Percentiles rank a stretch among this genome's conserved stretches.
Conservation (phyloP, 495 filamentous ascomycete species). For the Penicillium pancosmium region DNA sequence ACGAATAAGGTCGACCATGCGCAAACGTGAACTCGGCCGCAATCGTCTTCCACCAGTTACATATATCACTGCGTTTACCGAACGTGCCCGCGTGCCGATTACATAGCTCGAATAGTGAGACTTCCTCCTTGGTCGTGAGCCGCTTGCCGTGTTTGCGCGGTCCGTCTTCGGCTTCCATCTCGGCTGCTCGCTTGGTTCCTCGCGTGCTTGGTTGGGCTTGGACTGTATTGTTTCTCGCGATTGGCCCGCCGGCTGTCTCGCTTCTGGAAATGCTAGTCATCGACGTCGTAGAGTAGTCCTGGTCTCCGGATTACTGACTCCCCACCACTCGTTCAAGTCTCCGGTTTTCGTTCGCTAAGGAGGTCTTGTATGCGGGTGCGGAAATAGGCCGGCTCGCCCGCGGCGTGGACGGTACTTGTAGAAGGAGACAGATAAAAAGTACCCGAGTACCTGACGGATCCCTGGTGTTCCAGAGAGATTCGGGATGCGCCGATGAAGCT, state of each 20-base stretch:
- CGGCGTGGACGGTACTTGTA: background rate
- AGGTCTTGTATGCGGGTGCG: background rate
- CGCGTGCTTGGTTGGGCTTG: constrained; percentile 3
- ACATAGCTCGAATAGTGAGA: constrained; percentile 48
- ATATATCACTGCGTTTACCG: constrained; percentile 49
- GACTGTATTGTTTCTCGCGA: background rate
- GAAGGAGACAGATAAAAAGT: background rate
- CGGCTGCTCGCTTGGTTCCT: constrained; percentile 21
- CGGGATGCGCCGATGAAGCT: background rate
- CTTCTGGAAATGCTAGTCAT: constrained; percentile 1
- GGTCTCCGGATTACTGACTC: background rate
- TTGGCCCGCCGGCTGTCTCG: background rate
- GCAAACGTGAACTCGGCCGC: constrained; percentile 43
- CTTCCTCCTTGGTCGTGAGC: constrained; percentile 47
- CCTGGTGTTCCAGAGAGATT: background rate
- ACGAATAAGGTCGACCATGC: constrained; percentile 47
- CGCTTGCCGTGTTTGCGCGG: constrained; percentile 45
- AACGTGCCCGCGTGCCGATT: constrained; percentile 43
- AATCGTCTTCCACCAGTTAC: constrained; percentile 51
- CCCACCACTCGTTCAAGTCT: background rate
- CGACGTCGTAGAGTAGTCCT: background rate
- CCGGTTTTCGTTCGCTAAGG: background rate
- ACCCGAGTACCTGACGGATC: background rate
- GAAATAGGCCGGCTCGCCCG: background rate
- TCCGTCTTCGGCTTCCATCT: constrained; percentile 18